These are phyloP conservation scores for Candida pseudocylindracea DNA, from an alignment of 1,139 yeast species.

Conservation along the genomic window DNA sequence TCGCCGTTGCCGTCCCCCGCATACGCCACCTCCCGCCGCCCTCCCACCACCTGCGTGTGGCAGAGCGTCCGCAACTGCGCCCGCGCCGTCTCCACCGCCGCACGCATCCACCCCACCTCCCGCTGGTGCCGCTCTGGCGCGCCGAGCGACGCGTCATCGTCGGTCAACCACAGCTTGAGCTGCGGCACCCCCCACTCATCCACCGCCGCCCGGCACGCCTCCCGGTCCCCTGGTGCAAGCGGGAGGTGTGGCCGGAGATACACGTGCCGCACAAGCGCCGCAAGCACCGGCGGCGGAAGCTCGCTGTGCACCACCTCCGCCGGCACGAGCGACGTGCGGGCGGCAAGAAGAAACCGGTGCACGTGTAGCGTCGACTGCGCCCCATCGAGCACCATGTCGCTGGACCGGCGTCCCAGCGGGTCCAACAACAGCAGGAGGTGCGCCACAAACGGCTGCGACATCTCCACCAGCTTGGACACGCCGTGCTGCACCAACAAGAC, in stretches of 20 bases:
- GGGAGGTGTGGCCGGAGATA: conserved; percentile 19
- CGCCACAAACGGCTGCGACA: conserved; percentile 53
- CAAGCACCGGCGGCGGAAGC: conserved; percentile 9
- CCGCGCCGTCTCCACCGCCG: conserved; percentile 20
- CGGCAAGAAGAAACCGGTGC: conserved; percentile 18
- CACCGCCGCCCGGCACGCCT: too few relatives aligned
- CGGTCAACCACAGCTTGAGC: too few relatives aligned
- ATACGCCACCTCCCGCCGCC: conserved; percentile 3
- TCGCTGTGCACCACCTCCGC: conserved; percentile 5
- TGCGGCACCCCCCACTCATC: too few relatives aligned
- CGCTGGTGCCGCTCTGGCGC: too few relatives aligned
- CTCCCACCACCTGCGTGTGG: conserved; percentile 12
- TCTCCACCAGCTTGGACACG: conserved; percentile 45
- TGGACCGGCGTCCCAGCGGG: conserved; percentile 7
- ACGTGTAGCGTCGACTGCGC: conserved; percentile 6
- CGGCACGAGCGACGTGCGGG: conserved; percentile 11
- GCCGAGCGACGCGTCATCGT: too few relatives aligned
- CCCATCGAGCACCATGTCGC: conserved; percentile 16
- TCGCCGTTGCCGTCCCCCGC: conserved; percentile 6
- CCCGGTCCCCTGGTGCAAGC: too few relatives aligned
- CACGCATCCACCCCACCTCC: too few relatives aligned
- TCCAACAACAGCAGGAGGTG: conserved; percentile 29
- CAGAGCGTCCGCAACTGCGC: conserved; percentile 19
- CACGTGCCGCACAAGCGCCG: conserved; percentile 22
- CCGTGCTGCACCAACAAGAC: conserved; percentile 36